Evolutionary conservation across 2,329 filamentous ascomycete genomes (phyloP), one percentile per base, ranked within the genome.

Genomic region (Calonectria montana): DNA sequence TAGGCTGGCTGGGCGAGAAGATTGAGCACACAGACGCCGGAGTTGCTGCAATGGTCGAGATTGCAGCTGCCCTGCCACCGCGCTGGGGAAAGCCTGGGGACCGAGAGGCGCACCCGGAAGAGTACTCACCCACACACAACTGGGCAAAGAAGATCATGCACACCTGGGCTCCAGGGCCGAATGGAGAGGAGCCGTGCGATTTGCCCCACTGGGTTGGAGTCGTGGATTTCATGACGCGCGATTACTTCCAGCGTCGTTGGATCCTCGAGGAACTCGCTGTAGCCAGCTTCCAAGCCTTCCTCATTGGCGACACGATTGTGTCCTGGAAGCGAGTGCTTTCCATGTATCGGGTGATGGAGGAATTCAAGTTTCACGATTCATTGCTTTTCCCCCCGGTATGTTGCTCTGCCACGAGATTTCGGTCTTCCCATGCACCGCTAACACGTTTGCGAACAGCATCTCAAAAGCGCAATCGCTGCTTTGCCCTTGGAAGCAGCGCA

Each of bases 201-300:
- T 45, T 77, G 41, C 74, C 75, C 2, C 78, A 77, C 70, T 73
- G 75, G 67, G 69, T 74, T 31, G 78, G 78, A 15, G 72, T 72
- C 13, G 72, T 69, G 10, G 80, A 80, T 50, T 82, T 84, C 48
- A 72, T 83, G 45, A 74, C 69, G 37, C 77, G 82, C 5, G 76
- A 78, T 2, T 83, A 81, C 65, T 84, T 84, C 64, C 79, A 81
- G 35, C 81, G 82, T 8, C 79, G 78, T 2, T 84, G 82, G 82
- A 83, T 84, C 55, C 74, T 84, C 2, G 82, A 82, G 55, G 82
- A 84, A 71, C 77, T 84, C 43, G 75, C 81, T 41, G 75, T 82
- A 72, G 80, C 81, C 1, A 76, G 81, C 2, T 81, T 83, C 39
- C 78, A 78, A 18, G 70, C 76, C 2, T 80, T 80, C 41, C 73